A percentile compares a stretch with the other conserved stretches of the same genome.
These are phyloP conservation scores for Fusarium tricinctum DNA, from an alignment of 2,329 filamentous ascomycete genomes.

Conservation along the genomic window DNA sequence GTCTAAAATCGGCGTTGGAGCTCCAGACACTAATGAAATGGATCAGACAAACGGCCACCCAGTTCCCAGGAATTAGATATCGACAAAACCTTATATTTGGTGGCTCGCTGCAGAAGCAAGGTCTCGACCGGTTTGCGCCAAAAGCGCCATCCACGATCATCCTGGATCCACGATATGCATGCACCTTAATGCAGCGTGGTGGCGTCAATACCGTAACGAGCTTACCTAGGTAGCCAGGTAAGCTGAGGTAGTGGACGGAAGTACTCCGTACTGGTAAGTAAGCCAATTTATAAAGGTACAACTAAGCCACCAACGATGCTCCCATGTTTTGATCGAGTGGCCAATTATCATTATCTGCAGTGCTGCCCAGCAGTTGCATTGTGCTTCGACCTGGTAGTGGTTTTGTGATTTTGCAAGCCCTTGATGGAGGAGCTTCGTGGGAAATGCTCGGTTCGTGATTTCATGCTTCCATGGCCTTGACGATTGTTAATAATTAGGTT, in stretches of 20 bases:
- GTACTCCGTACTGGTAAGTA: slow-evolving; percentile 2
- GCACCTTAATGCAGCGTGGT: slow-evolving; percentile 20
- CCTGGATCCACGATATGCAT: slow-evolving; percentile 28
- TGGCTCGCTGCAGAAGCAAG: slow-evolving; percentile 14
- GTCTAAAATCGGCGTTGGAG: slow-evolving; percentile 7
- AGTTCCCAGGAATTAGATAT: slow-evolving; percentile 32
- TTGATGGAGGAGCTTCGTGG: not conserved
- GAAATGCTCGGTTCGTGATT: not conserved
- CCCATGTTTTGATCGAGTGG: slow-evolving; percentile 2
- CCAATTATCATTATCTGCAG: slow-evolving; percentile 31
- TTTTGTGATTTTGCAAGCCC: too few species aligned
- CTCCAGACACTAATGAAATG: slow-evolving; percentile 16
- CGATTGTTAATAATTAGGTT: not conserved
- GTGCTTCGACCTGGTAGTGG: too few species aligned
- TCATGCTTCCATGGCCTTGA: not conserved
- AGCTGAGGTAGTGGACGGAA: not conserved
- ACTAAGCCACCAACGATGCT: not conserved
- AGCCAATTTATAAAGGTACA: slow-evolving; percentile 4
- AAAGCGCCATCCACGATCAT: slow-evolving; percentile 30
- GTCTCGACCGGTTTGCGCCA: slow-evolving; percentile 28
- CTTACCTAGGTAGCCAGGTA: slow-evolving; percentile 1
- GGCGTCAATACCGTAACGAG: slow-evolving; percentile 19
- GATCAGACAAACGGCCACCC: slow-evolving; percentile 28
- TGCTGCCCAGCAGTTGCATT: not conserved
- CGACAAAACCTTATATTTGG: slow-evolving; percentile 26